Percentiles rank a stretch among this genome's conserved stretches.
Evolutionary conservation across 2,329 filamentous ascomycete genomes (phyloP).

Genomic region (Verticillium klebahnii): DNA sequence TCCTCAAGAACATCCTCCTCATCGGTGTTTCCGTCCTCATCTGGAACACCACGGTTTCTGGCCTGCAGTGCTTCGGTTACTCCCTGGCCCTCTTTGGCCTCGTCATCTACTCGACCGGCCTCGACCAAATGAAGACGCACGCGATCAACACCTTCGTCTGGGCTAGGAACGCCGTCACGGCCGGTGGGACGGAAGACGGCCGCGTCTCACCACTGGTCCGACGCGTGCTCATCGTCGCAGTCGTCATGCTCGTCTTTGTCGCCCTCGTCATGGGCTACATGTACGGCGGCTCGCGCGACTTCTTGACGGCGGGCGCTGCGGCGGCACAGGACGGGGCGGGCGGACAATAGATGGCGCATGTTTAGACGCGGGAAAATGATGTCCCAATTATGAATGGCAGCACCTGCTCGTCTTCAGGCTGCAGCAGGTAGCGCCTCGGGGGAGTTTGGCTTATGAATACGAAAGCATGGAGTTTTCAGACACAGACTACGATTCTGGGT

Average conservation of each 20-base stretch:
- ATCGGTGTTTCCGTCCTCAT: constrained; percentile 72
- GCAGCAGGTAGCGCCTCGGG: background rate
- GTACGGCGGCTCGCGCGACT: background rate
- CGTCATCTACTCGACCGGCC: constrained; percentile 43
- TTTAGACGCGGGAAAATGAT: background rate
- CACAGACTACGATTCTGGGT: background rate
- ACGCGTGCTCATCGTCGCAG: constrained; percentile 13
- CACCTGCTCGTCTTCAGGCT: background rate
- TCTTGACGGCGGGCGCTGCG: background rate
- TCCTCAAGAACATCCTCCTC: constrained; percentile 83
- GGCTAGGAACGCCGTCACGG: constrained; percentile 12
- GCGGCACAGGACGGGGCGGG: background rate
- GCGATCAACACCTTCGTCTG: constrained; percentile 7
- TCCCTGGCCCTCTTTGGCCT: constrained; percentile 57
- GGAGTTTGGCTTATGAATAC: background rate
- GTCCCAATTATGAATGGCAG: background rate
- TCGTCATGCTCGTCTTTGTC: constrained; percentile 14
- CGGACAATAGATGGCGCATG: background rate
- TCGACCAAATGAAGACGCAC: constrained; percentile 21
- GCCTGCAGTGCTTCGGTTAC: constrained; percentile 74
- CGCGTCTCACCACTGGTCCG: constrained; percentile 17
- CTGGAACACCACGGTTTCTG: constrained; percentile 68
- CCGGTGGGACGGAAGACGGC: constrained; percentile 12
- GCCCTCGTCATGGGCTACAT: constrained; percentile 4
- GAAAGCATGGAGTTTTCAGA: background rate